Conservation (phyloP, 257 asterid genomes). For the Petunia axillaris region DNA sequence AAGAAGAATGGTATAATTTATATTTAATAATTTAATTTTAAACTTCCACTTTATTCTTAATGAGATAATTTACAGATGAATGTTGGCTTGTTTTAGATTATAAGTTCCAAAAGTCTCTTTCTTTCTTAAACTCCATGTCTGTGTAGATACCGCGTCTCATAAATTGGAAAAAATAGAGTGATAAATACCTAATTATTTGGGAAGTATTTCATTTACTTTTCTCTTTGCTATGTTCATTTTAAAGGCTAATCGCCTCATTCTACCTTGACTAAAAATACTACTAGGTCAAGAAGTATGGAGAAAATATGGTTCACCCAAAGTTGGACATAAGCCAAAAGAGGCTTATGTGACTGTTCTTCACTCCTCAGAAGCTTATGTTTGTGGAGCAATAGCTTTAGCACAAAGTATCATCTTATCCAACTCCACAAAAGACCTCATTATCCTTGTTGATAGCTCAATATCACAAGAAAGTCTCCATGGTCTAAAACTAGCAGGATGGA, state of each 20-base stretch:
- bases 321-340: slow-evolving; percentile 36
- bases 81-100: neutral
- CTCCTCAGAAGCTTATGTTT: slow-evolving; percentile 51
- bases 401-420: slow-evolving; percentile 44
- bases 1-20: neutral
- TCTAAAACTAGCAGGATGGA: slow-evolving; percentile 46
- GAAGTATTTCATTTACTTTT: neutral
- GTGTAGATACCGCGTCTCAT: neutral
- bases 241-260: neutral
- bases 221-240: neutral
- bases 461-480: slow-evolving; percentile 35
- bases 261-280: slow-evolving; percentile 20
- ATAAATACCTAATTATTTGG: neutral
- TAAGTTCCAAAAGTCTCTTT: neutral
- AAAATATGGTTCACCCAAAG: slow-evolving; percentile 2
- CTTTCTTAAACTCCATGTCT: neutral
- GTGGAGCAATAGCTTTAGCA: slow-evolving; percentile 50
- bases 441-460: slow-evolving; percentile 41
- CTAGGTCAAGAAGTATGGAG: slow-evolving; percentile 32
- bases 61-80: neutral
- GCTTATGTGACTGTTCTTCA: slow-evolving; percentile 48
- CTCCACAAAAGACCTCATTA: slow-evolving; percentile 45
- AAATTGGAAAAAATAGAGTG: neutral
- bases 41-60: neutral
- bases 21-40: neutral